These are phyloP conservation scores for Aspergillus sp. DNA, from an alignment of 2,329 filamentous ascomycete genomes.

Conservation along the genomic window DNA sequence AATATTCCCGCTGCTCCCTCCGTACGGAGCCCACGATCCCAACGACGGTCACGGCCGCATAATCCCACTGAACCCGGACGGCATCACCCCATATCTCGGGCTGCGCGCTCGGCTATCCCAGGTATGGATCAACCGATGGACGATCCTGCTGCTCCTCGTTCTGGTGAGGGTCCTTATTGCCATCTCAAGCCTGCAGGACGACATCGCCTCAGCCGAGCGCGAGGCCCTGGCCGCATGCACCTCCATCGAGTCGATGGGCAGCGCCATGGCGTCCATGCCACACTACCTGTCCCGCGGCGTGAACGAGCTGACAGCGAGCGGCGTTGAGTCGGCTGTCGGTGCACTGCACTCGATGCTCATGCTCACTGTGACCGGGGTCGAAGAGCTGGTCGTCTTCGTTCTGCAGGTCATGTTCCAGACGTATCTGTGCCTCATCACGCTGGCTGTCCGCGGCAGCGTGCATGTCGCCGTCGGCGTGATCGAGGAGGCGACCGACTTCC, in stretches of 20 bases:
- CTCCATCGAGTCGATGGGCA: conserved; percentile 85
- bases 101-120: conserved; percentile 84
- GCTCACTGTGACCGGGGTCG: conserved; percentile 70
- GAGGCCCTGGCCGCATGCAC: conserved; percentile 85
- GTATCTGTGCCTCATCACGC: conserved; percentile 79
- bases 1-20: conserved; percentile 31
- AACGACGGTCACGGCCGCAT: conserved; percentile 45
- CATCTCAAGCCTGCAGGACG: conserved; percentile 59
- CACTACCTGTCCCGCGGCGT: conserved; percentile 85
- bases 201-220: conserved; percentile 64
- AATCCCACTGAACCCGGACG: conserved; percentile 54
- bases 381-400: conserved; percentile 81
- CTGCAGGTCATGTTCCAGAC: conserved; percentile 87
- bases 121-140: conserved; percentile 97
- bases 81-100: conserved; percentile 83
- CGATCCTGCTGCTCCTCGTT: conserved; percentile 75
- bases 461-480: conserved; percentile 57
- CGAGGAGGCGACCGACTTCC: conserved; percentile 49
- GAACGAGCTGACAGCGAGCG: conserved; percentile 71
- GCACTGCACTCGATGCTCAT: conserved; percentile 71
- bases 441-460: conserved; percentile 70
- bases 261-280: conserved; percentile 95
- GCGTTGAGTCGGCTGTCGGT: conserved; percentile 70
- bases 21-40: conserved; percentile 33
- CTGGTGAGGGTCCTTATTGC: conserved; percentile 73